Percentiles rank a stretch among this genome's conserved stretches.
phyloP scores from a whole-genome alignment of 1,284 basidiomycete species.

The Leucoagaricus sp. region DNA sequence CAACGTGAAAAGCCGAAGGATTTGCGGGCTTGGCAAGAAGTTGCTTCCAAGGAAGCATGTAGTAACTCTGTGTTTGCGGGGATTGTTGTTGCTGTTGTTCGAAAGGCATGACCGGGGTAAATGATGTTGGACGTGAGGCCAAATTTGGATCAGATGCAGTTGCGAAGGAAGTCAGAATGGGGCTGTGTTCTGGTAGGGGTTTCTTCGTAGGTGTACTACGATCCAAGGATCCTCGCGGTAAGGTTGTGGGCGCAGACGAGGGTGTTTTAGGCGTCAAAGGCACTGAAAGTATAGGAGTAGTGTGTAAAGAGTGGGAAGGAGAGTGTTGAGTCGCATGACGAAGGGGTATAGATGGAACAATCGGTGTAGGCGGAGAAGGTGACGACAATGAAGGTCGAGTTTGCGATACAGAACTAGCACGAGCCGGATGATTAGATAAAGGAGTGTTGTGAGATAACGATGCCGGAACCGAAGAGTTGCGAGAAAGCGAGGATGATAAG shows the following conservation, averaged over 20 bases:
- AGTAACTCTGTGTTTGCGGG: no score
- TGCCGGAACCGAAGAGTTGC: constrained; percentile 2
- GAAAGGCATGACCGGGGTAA: neutral
- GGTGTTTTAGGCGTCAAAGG: neutral
- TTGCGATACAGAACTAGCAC: neutral
- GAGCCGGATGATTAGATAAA: constrained; percentile 3
- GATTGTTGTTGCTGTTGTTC: no score
- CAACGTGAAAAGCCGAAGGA: neutral
- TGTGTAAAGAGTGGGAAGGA: neutral
- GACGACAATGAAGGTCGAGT: constrained; percentile 12
- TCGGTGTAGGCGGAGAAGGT: constrained; percentile 10
- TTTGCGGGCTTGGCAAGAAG: constrained; percentile 8
- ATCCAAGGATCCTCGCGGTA: constrained; percentile 1
- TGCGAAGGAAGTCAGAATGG: neutral
- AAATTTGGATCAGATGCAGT: constrained; percentile 13
- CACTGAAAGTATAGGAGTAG: neutral
- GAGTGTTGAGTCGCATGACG: constrained; percentile 13
- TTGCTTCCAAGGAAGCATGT: constrained; percentile 5
- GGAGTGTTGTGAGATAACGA: neutral
- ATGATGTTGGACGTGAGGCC: neutral
- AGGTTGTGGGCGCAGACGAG: neutral
- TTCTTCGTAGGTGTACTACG: neutral
- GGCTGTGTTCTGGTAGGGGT: neutral
- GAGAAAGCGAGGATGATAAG: constrained; percentile 3
- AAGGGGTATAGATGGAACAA: constrained; percentile 15